Evolutionary conservation across 257 asterid genomes (phyloP).

Genomic region (Anisodus tanguticus): DNA sequence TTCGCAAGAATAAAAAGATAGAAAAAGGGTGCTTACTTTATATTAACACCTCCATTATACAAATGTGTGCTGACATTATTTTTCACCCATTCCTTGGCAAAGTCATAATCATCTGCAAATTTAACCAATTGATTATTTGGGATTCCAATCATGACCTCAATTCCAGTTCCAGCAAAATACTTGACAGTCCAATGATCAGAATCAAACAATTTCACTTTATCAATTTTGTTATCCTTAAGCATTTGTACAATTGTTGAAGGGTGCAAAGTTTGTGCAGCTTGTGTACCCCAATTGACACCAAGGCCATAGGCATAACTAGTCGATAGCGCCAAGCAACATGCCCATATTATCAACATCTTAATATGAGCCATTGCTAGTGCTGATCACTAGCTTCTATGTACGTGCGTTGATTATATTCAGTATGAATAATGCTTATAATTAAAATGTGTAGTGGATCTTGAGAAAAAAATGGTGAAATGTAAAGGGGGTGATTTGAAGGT

Average conservation of each 20-base stretch:
- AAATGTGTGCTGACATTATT: conserved; percentile 62
- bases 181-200: conserved; percentile 58
- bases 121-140: conserved; percentile 61
- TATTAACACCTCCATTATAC: conserved; percentile 56
- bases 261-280: conserved; percentile 56
- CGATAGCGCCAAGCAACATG: conserved; percentile 24
- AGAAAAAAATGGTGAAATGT: background rate
- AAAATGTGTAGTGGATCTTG: background rate
- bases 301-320: conserved; percentile 43
- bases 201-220: conserved; percentile 59
- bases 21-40: conserved; percentile 51
- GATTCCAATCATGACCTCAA: conserved; percentile 82
- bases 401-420: background rate
- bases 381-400: background rate
- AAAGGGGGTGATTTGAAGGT: background rate
- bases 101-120: conserved; percentile 48
- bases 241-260: conserved; percentile 53
- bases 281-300: conserved; percentile 78
- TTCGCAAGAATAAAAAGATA: background rate
- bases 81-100: conserved; percentile 71
- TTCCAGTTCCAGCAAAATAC: conserved; percentile 62
- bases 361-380: conserved; percentile 32
- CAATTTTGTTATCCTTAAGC: conserved; percentile 62
- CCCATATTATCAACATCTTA: conserved; percentile 29
- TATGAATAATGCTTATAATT: background rate